Evolutionary conservation across 164 flowering plant genomes (phyloP).

Genomic region (Tetrastigma voinierianum): DNA sequence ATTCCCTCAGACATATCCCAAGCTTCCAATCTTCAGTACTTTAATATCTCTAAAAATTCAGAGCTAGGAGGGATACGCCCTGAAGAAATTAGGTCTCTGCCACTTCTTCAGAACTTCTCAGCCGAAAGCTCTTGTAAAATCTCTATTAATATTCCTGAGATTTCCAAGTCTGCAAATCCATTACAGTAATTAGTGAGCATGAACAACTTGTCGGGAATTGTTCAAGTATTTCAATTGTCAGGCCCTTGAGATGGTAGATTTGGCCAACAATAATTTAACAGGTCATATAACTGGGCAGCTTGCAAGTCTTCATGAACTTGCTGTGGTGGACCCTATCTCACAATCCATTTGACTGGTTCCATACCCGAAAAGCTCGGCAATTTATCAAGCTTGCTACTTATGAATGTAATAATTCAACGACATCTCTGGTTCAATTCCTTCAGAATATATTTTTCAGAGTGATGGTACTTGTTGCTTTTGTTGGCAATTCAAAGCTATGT

Average conservation of each 20-base stretch:
- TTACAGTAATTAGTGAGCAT: constrained; percentile 43
- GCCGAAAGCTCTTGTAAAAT: constrained; percentile 70
- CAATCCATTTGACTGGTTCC: constrained; percentile 54
- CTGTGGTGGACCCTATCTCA: constrained; percentile 55
- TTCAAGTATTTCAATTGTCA: constrained; percentile 53
- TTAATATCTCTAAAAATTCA: constrained; percentile 70
- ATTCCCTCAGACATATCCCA: constrained; percentile 54
- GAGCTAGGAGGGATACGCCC: constrained; percentile 62
- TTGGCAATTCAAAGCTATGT: constrained; percentile 73
- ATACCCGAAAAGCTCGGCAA: constrained; percentile 51
- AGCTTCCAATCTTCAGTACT: constrained; percentile 67
- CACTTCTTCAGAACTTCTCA: constrained; percentile 71
- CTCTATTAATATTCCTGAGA: constrained; percentile 63
- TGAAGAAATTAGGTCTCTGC: constrained; percentile 56
- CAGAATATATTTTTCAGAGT: constrained; percentile 31
- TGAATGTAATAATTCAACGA: constrained; percentile 80
- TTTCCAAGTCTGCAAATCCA: constrained; percentile 51
- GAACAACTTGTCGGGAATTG: constrained; percentile 53
- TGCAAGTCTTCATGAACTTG: constrained; percentile 47
- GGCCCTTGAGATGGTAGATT: constrained; percentile 42
- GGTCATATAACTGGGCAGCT: constrained; percentile 61
- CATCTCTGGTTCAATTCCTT: constrained; percentile 73
- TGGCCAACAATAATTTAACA: constrained; percentile 47
- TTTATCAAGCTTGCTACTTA: constrained; percentile 45
- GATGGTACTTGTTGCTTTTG: constrained; percentile 69